Percentiles rank a stretch among this genome's conserved stretches.
phyloP scores from a whole-genome alignment of 2,329 filamentous ascomycete species.

The Monosporascus sp. region DNA sequence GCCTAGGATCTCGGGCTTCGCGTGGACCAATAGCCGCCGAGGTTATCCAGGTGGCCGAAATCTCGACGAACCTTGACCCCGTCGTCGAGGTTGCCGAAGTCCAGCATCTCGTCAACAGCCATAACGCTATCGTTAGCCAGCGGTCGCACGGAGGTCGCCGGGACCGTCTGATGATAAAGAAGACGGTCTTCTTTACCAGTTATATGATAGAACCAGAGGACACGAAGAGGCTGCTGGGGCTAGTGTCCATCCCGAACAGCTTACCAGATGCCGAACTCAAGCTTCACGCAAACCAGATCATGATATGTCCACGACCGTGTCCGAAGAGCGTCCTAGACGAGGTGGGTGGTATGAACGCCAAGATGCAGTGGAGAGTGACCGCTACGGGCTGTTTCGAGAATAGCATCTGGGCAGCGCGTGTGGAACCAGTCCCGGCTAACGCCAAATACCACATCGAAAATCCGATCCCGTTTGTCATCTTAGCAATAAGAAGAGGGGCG shows the following conservation, averaged over 20 bases:
- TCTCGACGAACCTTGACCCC: slow-evolving; percentile 46
- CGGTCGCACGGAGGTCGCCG: slow-evolving; percentile 31
- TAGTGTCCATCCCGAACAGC: slow-evolving; percentile 59
- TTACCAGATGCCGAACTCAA: slow-evolving; percentile 68
- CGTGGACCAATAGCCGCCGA: slow-evolving; percentile 67
- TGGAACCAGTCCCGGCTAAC: slow-evolving; percentile 65
- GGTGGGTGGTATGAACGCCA: slow-evolving; percentile 80
- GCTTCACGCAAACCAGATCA: slow-evolving; percentile 80
- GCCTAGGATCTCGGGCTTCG: slow-evolving; percentile 43
- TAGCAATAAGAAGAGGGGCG: slow-evolving; percentile 71
- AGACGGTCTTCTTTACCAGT: slow-evolving; percentile 85
- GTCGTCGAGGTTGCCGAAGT: slow-evolving; percentile 39
- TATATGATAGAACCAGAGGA: slow-evolving; percentile 76
- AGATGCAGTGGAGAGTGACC: slow-evolving; percentile 77
- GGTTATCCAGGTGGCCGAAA: slow-evolving; percentile 81
- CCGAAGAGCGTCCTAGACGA: slow-evolving; percentile 69
- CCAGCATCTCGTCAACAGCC: slow-evolving; percentile 81
- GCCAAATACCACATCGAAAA: slow-evolving; percentile 75
- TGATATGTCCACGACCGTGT: slow-evolving; percentile 78
- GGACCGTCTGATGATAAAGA: slow-evolving; percentile 65
- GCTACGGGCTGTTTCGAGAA: slow-evolving; percentile 71
- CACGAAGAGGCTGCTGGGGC: slow-evolving; percentile 63
- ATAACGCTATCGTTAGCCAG: slow-evolving; percentile 60
- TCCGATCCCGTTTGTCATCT: slow-evolving; percentile 69
- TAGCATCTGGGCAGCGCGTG: slow-evolving; percentile 79